A percentile compares a stretch with the other conserved stretches of the same genome.
Evolutionary conservation across 345 rosid species (phyloP).

Genomic region (Gossypium sturtianum): DNA sequence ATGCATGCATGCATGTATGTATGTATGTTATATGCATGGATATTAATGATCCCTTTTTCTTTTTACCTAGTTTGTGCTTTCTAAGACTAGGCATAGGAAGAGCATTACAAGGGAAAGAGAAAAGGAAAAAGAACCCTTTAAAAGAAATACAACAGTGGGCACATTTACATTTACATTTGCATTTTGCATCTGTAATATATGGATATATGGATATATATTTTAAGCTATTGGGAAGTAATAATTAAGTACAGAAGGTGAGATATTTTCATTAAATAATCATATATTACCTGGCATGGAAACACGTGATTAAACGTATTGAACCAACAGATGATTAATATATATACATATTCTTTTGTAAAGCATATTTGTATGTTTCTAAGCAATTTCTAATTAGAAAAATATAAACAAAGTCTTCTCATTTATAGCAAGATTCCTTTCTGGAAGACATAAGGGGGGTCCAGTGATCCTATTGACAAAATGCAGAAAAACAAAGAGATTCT

Average conservation of each 20-base stretch:
- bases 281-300: background rate
- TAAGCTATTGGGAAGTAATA: background rate
- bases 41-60: background rate
- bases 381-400: background rate
- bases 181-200: background rate
- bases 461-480: background rate
- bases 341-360: background rate
- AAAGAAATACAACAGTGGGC: too few relatives aligned
- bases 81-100: too few relatives aligned
- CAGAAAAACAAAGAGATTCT: background rate
- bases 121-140: too few relatives aligned
- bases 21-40: background rate
- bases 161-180: background rate
- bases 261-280: background rate
- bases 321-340: background rate
- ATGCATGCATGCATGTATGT: background rate
- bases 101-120: too few relatives aligned
- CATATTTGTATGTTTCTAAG: background rate
- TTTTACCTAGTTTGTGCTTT: background rate
- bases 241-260: background rate
- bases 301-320: background rate
- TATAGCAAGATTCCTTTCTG: constrained; percentile 5
- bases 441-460: background rate
- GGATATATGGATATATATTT: background rate
- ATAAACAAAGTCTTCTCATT: background rate